Evolutionary conservation across 345 rosid genomes (phyloP).

Genomic region (Psidium friedrichsthalianum): DNA sequence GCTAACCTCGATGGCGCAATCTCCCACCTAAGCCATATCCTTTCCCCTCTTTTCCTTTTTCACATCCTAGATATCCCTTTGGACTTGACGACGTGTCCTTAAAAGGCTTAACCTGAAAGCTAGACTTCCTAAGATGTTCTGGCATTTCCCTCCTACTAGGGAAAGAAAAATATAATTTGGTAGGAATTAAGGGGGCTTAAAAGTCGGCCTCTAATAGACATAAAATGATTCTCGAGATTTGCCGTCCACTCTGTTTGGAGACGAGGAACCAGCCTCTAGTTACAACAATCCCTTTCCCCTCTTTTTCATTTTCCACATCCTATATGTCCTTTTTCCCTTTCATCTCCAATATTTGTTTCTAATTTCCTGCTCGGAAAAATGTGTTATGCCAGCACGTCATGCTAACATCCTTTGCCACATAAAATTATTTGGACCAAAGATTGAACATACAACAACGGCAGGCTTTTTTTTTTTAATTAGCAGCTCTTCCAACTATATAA

Average conservation of each 20-base stretch:
- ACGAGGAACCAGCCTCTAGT: too few species aligned
- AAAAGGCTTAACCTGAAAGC: too few species aligned
- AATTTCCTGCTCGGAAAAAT: background rate
- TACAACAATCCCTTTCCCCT: background rate
- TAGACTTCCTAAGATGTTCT: too few species aligned
- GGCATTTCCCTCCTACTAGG: too few species aligned
- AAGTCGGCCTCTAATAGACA: too few species aligned
- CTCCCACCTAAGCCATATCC: background rate
- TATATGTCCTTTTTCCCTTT: background rate
- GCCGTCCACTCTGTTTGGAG: too few species aligned
- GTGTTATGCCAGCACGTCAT: accelerated
- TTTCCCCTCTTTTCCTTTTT: background rate
- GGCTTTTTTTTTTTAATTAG: background rate
- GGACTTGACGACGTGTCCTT: too few species aligned
- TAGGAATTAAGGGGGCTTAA: too few species aligned
- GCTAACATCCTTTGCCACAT: accelerated
- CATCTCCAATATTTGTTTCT: background rate
- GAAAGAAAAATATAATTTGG: too few species aligned
- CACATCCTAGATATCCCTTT: background rate
- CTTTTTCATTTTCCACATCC: background rate
- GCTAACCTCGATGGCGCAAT: background rate
- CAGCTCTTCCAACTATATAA: too few species aligned
- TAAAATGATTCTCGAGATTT: too few species aligned
- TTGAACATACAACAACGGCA: background rate
- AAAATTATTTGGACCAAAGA: background rate